These are phyloP conservation scores for Phytophthora sp. DNA, from an alignment of 352 stramenopile species.

Conservation along the genomic window DNA sequence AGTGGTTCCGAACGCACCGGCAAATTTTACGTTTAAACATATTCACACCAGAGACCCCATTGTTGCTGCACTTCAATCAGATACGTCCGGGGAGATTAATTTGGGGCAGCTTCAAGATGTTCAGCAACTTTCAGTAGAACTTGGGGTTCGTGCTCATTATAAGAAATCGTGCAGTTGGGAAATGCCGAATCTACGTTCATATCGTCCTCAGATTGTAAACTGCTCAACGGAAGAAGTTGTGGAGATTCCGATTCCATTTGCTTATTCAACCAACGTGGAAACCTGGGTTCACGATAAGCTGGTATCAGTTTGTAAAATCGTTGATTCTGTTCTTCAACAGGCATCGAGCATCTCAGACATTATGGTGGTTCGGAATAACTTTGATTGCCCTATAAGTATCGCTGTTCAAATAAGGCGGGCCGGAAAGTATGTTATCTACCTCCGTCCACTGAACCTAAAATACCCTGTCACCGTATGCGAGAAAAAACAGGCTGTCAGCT, in stretches of 20 bases:
- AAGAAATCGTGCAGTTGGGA: conserved; percentile 40
- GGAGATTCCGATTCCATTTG: conserved; percentile 41
- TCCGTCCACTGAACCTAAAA: conserved; percentile 41
- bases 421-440: conserved; percentile 39
- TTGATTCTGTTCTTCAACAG: conserved; percentile 36
- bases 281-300: conserved; percentile 32
- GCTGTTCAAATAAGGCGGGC: conserved; percentile 22
- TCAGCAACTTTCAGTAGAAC: conserved; percentile 15
- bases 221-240: conserved; percentile 37
- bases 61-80: conserved; percentile 24
- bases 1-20: conserved; percentile 29
- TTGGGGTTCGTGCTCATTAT: not conserved
- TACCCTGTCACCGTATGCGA: conserved; percentile 41
- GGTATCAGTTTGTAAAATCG: conserved; percentile 37
- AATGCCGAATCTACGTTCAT: conserved; percentile 48
- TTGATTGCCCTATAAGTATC: conserved; percentile 22
- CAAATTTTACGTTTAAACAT: conserved; percentile 34
- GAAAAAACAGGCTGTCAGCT: conserved; percentile 21
- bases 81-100: conserved; percentile 44
- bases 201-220: conserved; percentile 37
- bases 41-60: conserved; percentile 29
- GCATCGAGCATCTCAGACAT: conserved; percentile 12
- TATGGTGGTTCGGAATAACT: conserved; percentile 26
- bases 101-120: conserved; percentile 40
- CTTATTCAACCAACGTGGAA: conserved; percentile 29